Evolutionary conservation across 768 basidiomycete species (phyloP), one percentile per base, ranked within the genome.

Genomic region (Leccinellum albellum): DNA sequence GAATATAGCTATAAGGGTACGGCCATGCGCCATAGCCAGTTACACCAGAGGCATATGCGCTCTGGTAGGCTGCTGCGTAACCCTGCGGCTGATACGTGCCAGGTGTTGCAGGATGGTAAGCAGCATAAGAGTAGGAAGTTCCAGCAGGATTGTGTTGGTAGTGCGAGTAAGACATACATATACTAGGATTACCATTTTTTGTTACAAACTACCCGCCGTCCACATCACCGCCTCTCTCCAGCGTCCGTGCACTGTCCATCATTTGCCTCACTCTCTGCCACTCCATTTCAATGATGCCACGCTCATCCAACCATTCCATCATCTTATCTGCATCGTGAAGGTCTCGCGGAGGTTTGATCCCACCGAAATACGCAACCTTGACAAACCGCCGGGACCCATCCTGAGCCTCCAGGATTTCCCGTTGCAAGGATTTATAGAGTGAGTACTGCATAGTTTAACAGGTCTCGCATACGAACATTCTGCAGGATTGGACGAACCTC

Each of bases 301-400:
- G 78, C 58, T 84, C 72, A 58, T 91, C 90, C 10, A 94, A 78
- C 89, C 89, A 91, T 23, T 89, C 87, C 74, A 87, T 86, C 35
- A 92, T 76, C n/a, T 73, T 83, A 64, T 93, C 89, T n/a, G 87
- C 87, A 63, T 92, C 84, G 13, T 76, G 69, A 32, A 86, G 74
- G 63, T 92, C 85, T 40, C 82, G 70, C 0, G 91, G 91, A 20
- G 88, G 88, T 55, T 77, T 66, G 60, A 73, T 73, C 3, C 82
- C 82, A 26, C 78, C 79, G 9, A 75, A 70, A 63, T 78, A 84
- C 7, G 85, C 81, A 23, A 88, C 76, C 26, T 80, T 80, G 63
- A 86, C 79, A 70, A 86, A 91, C 4, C 63, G 62, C 5, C 70
- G 65, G n/a, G 74, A 76, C 33, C 61, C 61, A 9, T 74, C 75